A percentile compares a stretch with the other conserved stretches of the same genome.
Conservation (phyloP, 1,284 basidiomycete species). For the Puccinia horiana region DNA sequence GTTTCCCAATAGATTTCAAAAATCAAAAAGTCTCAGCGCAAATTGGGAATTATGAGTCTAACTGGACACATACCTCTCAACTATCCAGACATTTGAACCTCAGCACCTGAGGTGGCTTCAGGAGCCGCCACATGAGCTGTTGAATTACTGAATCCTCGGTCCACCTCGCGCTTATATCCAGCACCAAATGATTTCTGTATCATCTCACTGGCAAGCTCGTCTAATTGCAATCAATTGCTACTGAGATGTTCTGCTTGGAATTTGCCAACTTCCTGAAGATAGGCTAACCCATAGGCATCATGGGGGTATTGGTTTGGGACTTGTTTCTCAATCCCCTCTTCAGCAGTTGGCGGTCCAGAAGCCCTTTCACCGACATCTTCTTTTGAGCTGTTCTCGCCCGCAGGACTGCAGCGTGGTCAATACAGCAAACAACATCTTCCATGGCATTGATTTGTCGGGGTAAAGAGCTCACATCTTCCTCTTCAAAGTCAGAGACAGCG, state of each 20-base stretch:
- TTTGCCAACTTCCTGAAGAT: background rate
- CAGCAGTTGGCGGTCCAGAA: background rate
- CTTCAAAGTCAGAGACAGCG: constrained; percentile 9
- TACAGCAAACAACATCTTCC: background rate
- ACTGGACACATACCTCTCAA: background rate
- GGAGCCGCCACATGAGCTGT: background rate
- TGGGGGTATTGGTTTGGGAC: background rate
- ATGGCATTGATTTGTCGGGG: background rate
- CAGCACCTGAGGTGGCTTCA: background rate
- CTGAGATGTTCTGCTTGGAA: background rate
- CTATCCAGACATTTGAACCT: background rate
- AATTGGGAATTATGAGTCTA: too few relatives aligned
- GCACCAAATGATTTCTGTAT: background rate
- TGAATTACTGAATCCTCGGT: background rate
- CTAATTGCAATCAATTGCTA: background rate
- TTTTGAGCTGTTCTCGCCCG: background rate
- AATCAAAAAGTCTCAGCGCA: too few relatives aligned
- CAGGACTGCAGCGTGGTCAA: background rate
- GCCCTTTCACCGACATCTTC: constrained; percentile 7
- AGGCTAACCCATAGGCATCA: background rate
- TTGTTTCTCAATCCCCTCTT: background rate
- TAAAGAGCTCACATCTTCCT: background rate
- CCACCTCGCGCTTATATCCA: background rate
- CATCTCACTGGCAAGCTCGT: background rate
- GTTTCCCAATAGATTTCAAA: too few relatives aligned